Evolutionary conservation across 2,329 filamentous ascomycete genomes (phyloP).

Genomic region (Escovopsis sp.): DNA sequence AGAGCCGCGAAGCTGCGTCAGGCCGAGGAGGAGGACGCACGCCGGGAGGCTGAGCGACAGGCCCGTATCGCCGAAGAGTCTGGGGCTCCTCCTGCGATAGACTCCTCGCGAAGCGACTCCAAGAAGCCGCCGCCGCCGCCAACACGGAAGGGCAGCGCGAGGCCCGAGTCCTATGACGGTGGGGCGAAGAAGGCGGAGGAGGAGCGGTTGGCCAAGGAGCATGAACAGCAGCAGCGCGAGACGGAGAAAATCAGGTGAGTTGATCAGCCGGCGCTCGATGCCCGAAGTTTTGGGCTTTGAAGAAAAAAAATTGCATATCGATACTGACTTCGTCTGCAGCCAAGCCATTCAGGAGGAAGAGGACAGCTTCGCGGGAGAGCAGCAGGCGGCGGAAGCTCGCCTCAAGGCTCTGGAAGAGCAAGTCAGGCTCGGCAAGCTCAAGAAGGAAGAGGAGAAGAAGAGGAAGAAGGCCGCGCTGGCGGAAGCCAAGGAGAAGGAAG

Average conservation of each 20-base stretch:
- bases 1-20: conserved; percentile 73
- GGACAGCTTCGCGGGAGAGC: conserved; percentile 64
- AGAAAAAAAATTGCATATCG: background rate
- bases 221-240: conserved; percentile 59
- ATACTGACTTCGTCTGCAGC: conserved; percentile 32
- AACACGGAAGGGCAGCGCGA: conserved; percentile 49
- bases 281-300: background rate
- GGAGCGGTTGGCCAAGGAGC: conserved; percentile 52
- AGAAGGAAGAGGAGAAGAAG: conserved; percentile 92
- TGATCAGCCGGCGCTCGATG: background rate
- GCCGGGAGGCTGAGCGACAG: conserved; percentile 75
- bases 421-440: conserved; percentile 81
- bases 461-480: conserved; percentile 77
- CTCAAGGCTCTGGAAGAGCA: conserved; percentile 86
- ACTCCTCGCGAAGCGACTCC: conserved; percentile 28
- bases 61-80: conserved; percentile 69
- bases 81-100: conserved; percentile 39
- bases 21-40: conserved; percentile 87
- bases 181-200: conserved; percentile 46
- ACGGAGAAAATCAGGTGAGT: conserved; percentile 73
- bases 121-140: conserved; percentile 69
- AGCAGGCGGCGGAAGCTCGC: conserved; percentile 65
- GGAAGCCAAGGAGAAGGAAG: conserved; percentile 78
- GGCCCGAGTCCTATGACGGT: conserved; percentile 42
- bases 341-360: conserved; percentile 60